These are phyloP conservation scores for Cercophora sp. DNA, from an alignment of 495 filamentous ascomycete genomes.

Conservation along the genomic window DNA sequence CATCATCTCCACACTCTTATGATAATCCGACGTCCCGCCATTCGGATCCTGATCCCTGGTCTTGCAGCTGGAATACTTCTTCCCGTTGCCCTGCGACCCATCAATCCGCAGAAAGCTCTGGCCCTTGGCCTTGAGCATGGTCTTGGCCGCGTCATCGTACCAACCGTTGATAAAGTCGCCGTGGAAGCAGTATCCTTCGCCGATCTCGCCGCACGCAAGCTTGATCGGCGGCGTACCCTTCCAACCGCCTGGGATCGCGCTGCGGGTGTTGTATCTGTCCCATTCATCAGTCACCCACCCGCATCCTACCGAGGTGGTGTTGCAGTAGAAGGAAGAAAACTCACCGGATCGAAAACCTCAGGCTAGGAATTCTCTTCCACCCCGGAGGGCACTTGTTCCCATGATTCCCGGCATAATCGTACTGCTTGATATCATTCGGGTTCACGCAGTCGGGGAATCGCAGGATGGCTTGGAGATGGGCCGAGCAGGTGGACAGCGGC, in stretches of 20 bases:
- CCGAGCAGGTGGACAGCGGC: slow-evolving; percentile 30
- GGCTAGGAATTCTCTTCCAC: slow-evolving; percentile 29
- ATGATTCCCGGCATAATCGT: slow-evolving; percentile 30
- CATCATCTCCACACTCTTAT: slow-evolving; percentile 37
- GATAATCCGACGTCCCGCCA: slow-evolving; percentile 33
- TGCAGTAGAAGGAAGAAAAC: too few relatives aligned
- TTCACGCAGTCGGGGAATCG: slow-evolving; percentile 36
- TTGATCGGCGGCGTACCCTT: slow-evolving; percentile 33
- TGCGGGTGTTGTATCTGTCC: slow-evolving; percentile 28
- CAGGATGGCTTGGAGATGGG: slow-evolving; percentile 33
- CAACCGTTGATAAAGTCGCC: slow-evolving; percentile 39
- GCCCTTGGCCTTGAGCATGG: slow-evolving; percentile 31
- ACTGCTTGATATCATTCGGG: slow-evolving; percentile 28
- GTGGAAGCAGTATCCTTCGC: slow-evolving; percentile 36
- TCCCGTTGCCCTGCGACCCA: slow-evolving; percentile 31
- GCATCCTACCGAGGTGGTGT: too few relatives aligned
- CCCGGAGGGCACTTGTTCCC: slow-evolving; percentile 26
- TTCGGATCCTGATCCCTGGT: slow-evolving; percentile 30
- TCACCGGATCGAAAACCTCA: slow-evolving; percentile 33
- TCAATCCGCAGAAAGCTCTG: slow-evolving; percentile 34
- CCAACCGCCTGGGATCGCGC: slow-evolving; percentile 31
- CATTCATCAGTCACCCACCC: too few relatives aligned
- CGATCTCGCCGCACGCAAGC: slow-evolving; percentile 33
- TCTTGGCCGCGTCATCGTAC: slow-evolving; percentile 33
- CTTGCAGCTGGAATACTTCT: slow-evolving; percentile 31